Base-by-base conservation (phyloP, 148 eudicot genomes). In the Diospyros lotus region DNA sequence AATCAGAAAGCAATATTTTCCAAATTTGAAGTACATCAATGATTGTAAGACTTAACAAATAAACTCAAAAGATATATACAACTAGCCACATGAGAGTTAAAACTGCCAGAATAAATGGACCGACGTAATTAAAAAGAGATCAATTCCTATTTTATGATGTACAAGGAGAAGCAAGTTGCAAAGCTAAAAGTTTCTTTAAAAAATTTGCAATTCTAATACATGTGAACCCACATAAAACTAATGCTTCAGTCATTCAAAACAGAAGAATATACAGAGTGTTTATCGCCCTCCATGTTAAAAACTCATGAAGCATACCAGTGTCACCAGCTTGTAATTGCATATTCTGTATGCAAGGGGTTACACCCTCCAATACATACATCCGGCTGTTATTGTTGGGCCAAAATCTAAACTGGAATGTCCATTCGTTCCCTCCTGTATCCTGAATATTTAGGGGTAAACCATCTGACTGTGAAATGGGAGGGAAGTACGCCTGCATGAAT, bases 281-380 rank as follows among this genome's bases (percentile, higher is more conserved):
- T 43, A 71, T 40, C 18, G 2, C 15, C 64, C 5, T 5, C 11
- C 28, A 62, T 53, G 70, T 55, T 60, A 76, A 48, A 76, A 77
- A 4, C 45, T 48, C 52, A 51, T 56, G 18, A 79, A 69, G 43
- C 59, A 71, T 92, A 95, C 98, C 98, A 69, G 96, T 95, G 78
- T 95, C 98, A 13, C 98, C 98, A 69, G 98, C 98, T 87, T 95
- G 91, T 85, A 95, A 79, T 74, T 90, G 88, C 98, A 95, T 90
- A 85, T 89, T 78, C 77, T 95, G 97, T 75, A 95, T 95, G 83
- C 98, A 95, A 69, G 94, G 96, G 75, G 96, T 92, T 62, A 95
- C 96, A 58, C 98, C 98, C 88, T 95, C 98, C 85, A 95, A 89
- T 58, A 95, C 98, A 84, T 95, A 95, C 98, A 95, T 95, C 82